Evolutionary conservation across 2,329 filamentous ascomycete genomes (phyloP), one percentile per base, ranked within the genome.

Genomic region (Cordyceps pruinosa): DNA sequence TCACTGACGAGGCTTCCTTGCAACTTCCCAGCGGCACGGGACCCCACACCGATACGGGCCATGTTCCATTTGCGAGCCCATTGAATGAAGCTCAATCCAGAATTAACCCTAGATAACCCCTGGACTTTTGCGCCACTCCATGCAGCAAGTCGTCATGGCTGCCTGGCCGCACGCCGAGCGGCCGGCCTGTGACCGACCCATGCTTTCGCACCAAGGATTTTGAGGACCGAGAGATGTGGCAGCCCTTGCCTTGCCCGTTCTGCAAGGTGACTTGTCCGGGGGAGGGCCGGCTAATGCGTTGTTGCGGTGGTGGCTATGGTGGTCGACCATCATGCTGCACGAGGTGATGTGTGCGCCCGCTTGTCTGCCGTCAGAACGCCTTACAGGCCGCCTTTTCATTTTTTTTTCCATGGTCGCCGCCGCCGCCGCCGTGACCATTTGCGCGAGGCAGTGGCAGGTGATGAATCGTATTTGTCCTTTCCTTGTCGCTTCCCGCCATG

Each of bases 251-350:
- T 32, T 23, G 21, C 19, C 17, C 25, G 39, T 42, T 26, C 52
- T 55, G 52, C 52, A 55, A 1, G 42, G 42, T 55, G 52, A 55
- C 52, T 55, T 55, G 52, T 55, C 32, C 19, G 7, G 9, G 26
- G 17, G 6, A 35, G 35, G n/a, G 28, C 39, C 35, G 32, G 15
- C 37, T 15, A 37, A 17, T 30, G 17, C n/a, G 37, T 37, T n/a
- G 42, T 47, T 42, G 51, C 51, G 21, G 12, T 54, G 51, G 32
- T 28, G 39, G 19, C 23, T 37, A 28, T 41, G 37, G 37, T 41
- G 8, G 39, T 23, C 39, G 21, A 9, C 21, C 23, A 17, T 50
- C 34, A 8, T 37, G 9, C 19, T 30, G 32, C 47, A 34, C 35
- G 26, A 44, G 15, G n/a, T n/a, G n/a, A n/a, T n/a, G n/a, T 37